phyloP scores from a whole-genome alignment of 192 early-diverging fungal genomes.

The Bifiguratus adelaidae region DNA sequence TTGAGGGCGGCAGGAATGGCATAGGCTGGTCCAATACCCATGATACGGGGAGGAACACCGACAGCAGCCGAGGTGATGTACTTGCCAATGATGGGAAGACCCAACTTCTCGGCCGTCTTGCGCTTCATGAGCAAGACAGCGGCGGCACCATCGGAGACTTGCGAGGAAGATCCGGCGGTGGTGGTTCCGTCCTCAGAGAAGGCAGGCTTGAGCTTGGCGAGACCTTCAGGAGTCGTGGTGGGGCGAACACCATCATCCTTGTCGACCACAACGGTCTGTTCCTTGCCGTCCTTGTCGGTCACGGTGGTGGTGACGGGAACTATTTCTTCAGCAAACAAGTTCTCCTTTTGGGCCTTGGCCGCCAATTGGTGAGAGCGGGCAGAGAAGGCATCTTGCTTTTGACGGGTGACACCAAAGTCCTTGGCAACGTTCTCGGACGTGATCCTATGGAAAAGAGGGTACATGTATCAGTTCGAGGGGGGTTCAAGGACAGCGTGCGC shows the following conservation, averaged over 20 bases:
- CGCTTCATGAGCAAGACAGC: slow-evolving; percentile 94
- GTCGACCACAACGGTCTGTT: slow-evolving; percentile 54
- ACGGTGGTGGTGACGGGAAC: slow-evolving; percentile 68
- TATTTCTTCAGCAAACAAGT: slow-evolving; percentile 88
- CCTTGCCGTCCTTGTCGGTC: slow-evolving; percentile 72
- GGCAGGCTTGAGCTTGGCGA: slow-evolving; percentile 82
- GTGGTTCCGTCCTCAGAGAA: slow-evolving; percentile 79
- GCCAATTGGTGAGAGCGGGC: slow-evolving; percentile 78
- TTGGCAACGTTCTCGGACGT: slow-evolving; percentile 96
- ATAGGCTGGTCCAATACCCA: slow-evolving; percentile 94
- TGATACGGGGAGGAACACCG: slow-evolving; percentile 87
- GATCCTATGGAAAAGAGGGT: slow-evolving; percentile 30
- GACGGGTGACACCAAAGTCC: slow-evolving; percentile 76
- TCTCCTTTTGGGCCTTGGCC: slow-evolving; percentile 77
- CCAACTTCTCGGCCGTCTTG: slow-evolving; percentile 77
- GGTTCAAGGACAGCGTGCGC: not conserved
- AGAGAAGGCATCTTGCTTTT: slow-evolving; percentile 88
- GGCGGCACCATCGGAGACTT: slow-evolving; percentile 97
- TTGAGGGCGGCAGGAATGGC: slow-evolving; percentile 85
- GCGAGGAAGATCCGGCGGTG: slow-evolving; percentile 94
- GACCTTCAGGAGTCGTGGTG: slow-evolving; percentile 63
- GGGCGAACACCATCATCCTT: slow-evolving; percentile 90
- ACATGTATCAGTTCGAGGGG: not conserved
- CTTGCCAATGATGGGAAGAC: slow-evolving; percentile 78
- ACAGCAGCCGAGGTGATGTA: slow-evolving; percentile 79